phyloP scores from a whole-genome alignment of 2,329 filamentous ascomycete genomes.

The Aspergillus fumigatus region DNA sequence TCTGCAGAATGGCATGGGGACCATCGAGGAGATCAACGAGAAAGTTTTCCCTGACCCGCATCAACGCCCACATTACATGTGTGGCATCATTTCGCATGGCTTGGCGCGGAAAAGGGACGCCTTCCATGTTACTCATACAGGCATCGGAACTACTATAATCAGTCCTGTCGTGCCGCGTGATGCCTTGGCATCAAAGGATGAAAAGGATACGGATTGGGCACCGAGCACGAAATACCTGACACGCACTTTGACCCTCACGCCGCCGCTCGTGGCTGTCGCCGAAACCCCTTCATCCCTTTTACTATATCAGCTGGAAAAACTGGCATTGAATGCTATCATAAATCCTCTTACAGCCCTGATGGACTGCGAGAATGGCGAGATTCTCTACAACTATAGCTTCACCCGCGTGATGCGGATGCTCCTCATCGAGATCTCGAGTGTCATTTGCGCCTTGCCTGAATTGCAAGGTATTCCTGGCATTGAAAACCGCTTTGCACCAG shows the following conservation, averaged over 20 bases:
- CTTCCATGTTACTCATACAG: constrained; percentile 55
- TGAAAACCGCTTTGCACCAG: constrained; percentile 54
- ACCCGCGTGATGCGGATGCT: constrained; percentile 65
- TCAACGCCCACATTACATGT: constrained; percentile 68
- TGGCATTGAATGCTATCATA: constrained; percentile 70
- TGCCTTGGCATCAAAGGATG: constrained; percentile 13
- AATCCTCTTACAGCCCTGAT: constrained; percentile 78
- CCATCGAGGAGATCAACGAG: constrained; percentile 71
- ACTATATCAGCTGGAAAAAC: constrained; percentile 69
- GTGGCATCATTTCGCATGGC: constrained; percentile 63
- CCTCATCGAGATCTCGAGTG: constrained; percentile 66
- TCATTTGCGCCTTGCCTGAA: constrained; percentile 73
- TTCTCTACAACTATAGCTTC: constrained; percentile 64
- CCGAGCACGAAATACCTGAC: constrained; percentile 57
- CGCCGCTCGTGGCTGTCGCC: constrained; percentile 57
- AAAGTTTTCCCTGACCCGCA: constrained; percentile 63
- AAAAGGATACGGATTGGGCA: constrained; percentile 27
- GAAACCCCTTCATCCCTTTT: constrained; percentile 60
- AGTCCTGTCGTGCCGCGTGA: constrained; percentile 43
- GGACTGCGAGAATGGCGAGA: constrained; percentile 67
- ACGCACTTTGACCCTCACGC: constrained; percentile 58
- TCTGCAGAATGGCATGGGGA: constrained; percentile 76
- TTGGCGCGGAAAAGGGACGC: constrained; percentile 42
- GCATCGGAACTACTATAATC: constrained; percentile 55
- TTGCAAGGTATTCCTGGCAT: constrained; percentile 58